Evolutionary conservation across 78 protist species (phyloP), one percentile per base, ranked within the genome.

Genomic region (Protostelium mycophagum): DNA sequence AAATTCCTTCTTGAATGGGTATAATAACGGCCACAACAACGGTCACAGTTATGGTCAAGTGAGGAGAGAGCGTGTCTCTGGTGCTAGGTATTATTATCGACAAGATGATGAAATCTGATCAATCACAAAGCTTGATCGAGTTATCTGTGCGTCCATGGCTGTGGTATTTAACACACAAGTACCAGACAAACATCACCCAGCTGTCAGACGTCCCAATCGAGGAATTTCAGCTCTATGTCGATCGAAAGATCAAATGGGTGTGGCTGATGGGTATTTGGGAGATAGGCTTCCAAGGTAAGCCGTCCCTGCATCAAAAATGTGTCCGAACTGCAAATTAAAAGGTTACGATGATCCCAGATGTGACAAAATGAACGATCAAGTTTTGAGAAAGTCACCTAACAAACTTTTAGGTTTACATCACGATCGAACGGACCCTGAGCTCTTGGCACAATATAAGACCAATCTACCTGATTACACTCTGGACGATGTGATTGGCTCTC

Each of bases 221-320:
- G 16, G 73, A 51, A 16, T 51, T 51, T 16, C 73, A 51, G 73
- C 73, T 51, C 73, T 51, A 88, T 88, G 90, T 39, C 87, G 88
- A 89, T 87, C 88, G 31, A 92, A 88, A 35, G 89, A 92, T 73
- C 73, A 85, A 37, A 94, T 86, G 95, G 95, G 90, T 97, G 83
- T 97, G 96, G 94, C 37, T 96, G 63, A 96, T 97, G 95, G 98
- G 98, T 34, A 91, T 97, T n/a, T 97, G 98, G 98, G 35, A 34
- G 31, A 83, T 96, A 35, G 98, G 98, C 34, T 91, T 37, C 31
- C 86, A 63, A 86, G 97, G 97, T 51, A 16, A 51, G 73, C 73
- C 5, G 31, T 51, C 16, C 16, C 73, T 51, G 5, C 16, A 5
- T 51, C 73, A 25, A 25, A 5, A 16, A 51, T 5, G 16, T 5